These are phyloP conservation scores for Fraxinus sp. DNA, from an alignment of 305 asterid species.

Conservation along the genomic window DNA sequence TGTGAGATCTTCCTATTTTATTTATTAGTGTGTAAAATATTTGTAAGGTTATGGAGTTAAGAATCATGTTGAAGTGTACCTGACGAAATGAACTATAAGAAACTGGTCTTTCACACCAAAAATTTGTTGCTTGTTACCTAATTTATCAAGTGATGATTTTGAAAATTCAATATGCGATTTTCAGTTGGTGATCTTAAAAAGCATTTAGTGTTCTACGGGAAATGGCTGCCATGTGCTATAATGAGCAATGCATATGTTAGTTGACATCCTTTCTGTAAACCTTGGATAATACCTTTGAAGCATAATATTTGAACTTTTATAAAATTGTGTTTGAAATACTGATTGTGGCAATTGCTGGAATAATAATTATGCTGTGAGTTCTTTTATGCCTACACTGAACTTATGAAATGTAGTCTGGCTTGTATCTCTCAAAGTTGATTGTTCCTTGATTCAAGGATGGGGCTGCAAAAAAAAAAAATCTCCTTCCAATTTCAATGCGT, in stretches of 20 bases:
- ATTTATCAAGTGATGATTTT: no score
- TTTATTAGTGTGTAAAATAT: not conserved
- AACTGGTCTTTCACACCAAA: not conserved
- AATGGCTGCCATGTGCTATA: not conserved
- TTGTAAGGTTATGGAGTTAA: not conserved
- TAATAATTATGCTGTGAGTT: not conserved
- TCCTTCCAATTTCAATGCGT: slow-evolving; percentile 68
- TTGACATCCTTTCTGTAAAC: not conserved
- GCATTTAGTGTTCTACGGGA: not conserved
- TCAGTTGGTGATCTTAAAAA: no score
- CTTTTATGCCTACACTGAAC: not conserved
- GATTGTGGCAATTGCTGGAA: not conserved
- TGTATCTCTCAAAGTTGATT: not conserved
- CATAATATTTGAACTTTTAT: not conserved
- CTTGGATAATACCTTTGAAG: not conserved
- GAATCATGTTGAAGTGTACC: not conserved
- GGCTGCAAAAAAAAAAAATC: slow-evolving; percentile 38
- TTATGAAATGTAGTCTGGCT: not conserved
- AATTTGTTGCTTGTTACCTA: not conserved
- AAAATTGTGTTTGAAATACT: not conserved
- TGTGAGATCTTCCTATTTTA: not conserved
- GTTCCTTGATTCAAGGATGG: slow-evolving; percentile 46
- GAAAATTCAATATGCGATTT: no score
- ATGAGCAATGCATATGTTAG: not conserved
- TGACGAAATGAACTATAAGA: not conserved